Conservation (phyloP, 2,329 filamentous ascomycete species). For the Xylaria sp. region DNA sequence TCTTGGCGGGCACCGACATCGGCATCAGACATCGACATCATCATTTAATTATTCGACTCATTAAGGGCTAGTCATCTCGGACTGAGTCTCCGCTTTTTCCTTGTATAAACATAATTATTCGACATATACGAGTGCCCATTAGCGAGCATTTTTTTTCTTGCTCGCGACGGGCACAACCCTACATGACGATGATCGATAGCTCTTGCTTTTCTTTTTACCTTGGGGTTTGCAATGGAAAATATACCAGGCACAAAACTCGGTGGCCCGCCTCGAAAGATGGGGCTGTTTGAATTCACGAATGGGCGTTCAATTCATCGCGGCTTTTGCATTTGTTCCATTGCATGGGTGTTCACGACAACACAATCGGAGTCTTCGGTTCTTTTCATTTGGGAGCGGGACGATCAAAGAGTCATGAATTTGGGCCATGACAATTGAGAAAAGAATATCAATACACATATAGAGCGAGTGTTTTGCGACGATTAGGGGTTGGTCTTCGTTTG, state of each 20-base stretch:
- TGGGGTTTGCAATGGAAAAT: constrained; percentile 46
- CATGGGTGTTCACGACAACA: constrained; percentile 58
- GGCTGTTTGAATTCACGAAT: constrained; percentile 57
- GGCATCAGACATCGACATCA: constrained; percentile 57
- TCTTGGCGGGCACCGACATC: constrained; percentile 62
- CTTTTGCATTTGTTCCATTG: constrained; percentile 60
- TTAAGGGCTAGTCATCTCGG: constrained; percentile 39
- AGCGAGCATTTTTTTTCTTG: constrained; percentile 41
- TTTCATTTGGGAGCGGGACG: constrained; percentile 54
- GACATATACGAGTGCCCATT: constrained; percentile 54
- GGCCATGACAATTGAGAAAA: constrained; percentile 61
- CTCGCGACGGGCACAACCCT: constrained; percentile 52
- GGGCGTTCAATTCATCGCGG: constrained; percentile 54
- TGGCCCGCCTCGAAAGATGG: constrained; percentile 54
- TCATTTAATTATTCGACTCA: constrained; percentile 46
- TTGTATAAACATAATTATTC: constrained; percentile 63
- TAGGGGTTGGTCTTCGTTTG: constrained; percentile 53
- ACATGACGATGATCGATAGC: constrained; percentile 59
- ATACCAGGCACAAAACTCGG: constrained; percentile 45
- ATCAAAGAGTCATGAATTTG: constrained; percentile 58
- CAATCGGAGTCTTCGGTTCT: constrained; percentile 57
- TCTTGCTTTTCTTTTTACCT: constrained; percentile 53
- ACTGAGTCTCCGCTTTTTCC: constrained; percentile 49
- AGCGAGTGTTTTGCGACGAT: constrained; percentile 55
- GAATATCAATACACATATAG: constrained; percentile 61